Conservation (phyloP, 1,139 yeast species). For the Suhomyces coccinellae region DNA sequence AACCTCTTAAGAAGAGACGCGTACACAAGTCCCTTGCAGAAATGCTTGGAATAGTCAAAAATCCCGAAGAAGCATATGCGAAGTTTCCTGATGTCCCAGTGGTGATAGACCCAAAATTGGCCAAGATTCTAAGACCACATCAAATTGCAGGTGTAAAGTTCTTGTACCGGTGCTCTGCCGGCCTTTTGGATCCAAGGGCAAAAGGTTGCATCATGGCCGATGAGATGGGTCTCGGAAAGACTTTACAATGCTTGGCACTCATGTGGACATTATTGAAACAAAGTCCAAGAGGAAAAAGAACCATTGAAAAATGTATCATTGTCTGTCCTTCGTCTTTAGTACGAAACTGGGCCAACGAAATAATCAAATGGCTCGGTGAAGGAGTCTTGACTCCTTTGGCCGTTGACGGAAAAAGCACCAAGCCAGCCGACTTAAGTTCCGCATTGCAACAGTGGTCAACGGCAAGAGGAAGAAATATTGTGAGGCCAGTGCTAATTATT, state of each 20-base stretch:
- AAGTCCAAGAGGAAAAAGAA: conserved; percentile 82
- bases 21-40: conserved; percentile 75
- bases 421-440: conserved; percentile 62
- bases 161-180: conserved; percentile 86
- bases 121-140: conserved; percentile 89
- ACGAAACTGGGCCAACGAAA: conserved; percentile 96
- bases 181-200: conserved; percentile 81
- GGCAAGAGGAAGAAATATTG: conserved; percentile 85
- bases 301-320: conserved; percentile 87
- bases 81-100: conserved; percentile 87
- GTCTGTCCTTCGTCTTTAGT: conserved; percentile 96
- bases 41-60: conserved; percentile 67
- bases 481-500: conserved; percentile 91
- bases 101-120: conserved; percentile 86
- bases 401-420: conserved; percentile 83
- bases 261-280: conserved; percentile 94
- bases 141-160: conserved; percentile 95
- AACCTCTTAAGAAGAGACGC: conserved; percentile 28
- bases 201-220: conserved; percentile 99
- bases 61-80: conserved; percentile 49
- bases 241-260: conserved; percentile 86
- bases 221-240: conserved; percentile 98
- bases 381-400: conserved; percentile 88
- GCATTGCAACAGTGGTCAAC: conserved; percentile 84
- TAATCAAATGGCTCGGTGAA: conserved; percentile 93